These are phyloP conservation scores for Suhomyces terraborum DNA, from an alignment of 1,139 yeast genomes.

Conservation along the genomic window DNA sequence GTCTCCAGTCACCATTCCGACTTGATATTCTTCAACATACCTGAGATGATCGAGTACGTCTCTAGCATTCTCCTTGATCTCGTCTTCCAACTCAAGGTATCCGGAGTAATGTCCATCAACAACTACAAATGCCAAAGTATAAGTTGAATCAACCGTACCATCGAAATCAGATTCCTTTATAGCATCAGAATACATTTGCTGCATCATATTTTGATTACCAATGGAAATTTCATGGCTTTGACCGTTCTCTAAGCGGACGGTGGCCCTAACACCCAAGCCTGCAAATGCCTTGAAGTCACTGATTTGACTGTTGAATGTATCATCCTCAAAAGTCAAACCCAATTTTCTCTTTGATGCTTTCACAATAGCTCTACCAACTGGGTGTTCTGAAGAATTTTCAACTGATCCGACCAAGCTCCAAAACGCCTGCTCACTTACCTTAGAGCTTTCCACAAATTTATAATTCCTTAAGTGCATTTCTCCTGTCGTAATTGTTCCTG, in stretches of 20 bases:
- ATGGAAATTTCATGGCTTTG: slow-evolving; percentile 41
- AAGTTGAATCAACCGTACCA: slow-evolving; percentile 12
- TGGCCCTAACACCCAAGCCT: slow-evolving; percentile 73
- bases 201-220: slow-evolving; percentile 59
- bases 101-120: slow-evolving; percentile 66
- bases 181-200: slow-evolving; percentile 20
- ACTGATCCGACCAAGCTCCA: slow-evolving; percentile 65
- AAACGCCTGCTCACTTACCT: slow-evolving; percentile 26
- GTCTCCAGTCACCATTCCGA: slow-evolving; percentile 96
- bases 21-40: slow-evolving; percentile 51
- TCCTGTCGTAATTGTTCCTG: slow-evolving; percentile 93
- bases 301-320: slow-evolving; percentile 31
- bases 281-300: slow-evolving; percentile 53
- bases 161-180: slow-evolving; percentile 15
- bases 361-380: slow-evolving; percentile 74
- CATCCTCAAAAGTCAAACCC: slow-evolving; percentile 38
- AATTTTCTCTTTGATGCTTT: slow-evolving; percentile 29
- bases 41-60: slow-evolving; percentile 60
- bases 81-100: slow-evolving; percentile 64
- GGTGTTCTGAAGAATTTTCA: slow-evolving; percentile 83
- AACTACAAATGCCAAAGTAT: slow-evolving; percentile 42
- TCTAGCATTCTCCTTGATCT: slow-evolving; percentile 66
- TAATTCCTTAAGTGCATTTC: slow-evolving; percentile 58
- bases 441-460: slow-evolving; percentile 13
- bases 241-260: slow-evolving; percentile 27